Evolutionary conservation across 2,329 filamentous ascomycete species (phyloP), one percentile per base, ranked within the genome.

Genomic region (Claviceps sorghi): DNA sequence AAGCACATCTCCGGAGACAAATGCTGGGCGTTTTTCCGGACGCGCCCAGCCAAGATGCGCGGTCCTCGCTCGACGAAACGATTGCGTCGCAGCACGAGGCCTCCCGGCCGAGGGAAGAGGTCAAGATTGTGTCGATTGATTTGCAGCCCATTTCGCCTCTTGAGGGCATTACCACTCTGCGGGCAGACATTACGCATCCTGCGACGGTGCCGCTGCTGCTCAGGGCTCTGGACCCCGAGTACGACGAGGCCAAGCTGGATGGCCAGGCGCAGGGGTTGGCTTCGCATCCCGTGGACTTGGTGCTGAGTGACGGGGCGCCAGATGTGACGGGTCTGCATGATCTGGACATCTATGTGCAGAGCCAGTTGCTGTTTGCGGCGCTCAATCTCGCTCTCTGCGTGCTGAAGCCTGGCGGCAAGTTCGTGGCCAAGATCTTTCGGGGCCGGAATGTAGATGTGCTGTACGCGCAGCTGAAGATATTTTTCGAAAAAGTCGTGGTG

Each of bases 291-390:
- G 91, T 97, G 15, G 93, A 98, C 64, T 78, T 98, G 1, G 91
- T 98, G 26, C 80, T 98, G 56, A 95, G 88, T 53, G 93, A 98
- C 61, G 93, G 93, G 51, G 93, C 93, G 0, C 93, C 93, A 0
- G 93, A 98, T 62, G 93, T 98, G 13, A 98, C 93, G 0, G 93
- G 93, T 21, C 77, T 98, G 1, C 93, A 98, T 67, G 93, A 98
- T 66, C 80, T 98, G 38, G 93, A 98, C 68, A 97, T 97, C 59
- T 98, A 98, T 69, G 87, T 98, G 19, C 93, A 98, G 69, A 90
- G 87, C 9, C 93, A 97, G 69, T 78, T 98, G 9, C 83, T 98
- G 49, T 96, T 94, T 67, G 88, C 91, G 0, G 93, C 93, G 0
- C 78, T 98, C 21, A 95, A 96, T 66, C 80, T 98, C 2, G 89